Percentiles rank a stretch among this genome's conserved stretches.
Conservation (phyloP, 1,284 basidiomycete genomes). For the Takashimella koratensis region DNA sequence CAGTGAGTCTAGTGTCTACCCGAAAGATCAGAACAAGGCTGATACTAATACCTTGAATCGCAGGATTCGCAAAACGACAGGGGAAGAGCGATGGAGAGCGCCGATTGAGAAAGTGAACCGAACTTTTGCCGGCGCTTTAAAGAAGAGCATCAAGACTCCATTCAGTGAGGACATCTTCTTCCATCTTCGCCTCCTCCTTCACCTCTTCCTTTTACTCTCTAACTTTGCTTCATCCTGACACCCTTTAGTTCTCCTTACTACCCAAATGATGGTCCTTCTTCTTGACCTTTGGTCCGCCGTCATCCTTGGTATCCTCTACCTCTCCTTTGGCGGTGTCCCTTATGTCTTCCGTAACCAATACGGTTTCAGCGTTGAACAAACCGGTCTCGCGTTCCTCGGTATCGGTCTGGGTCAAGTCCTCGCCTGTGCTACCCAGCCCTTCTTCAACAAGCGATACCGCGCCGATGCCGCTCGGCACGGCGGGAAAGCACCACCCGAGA, state of each 20-base stretch:
- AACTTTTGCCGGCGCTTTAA: constrained; percentile 54
- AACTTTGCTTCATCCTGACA: constrained; percentile 6
- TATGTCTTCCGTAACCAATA: constrained; percentile 63
- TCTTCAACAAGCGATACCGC: constrained; percentile 57
- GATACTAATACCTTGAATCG: not conserved
- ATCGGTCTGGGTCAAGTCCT: constrained; percentile 65
- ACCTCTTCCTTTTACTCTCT: not conserved
- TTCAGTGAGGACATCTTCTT: constrained; percentile 59
- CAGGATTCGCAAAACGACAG: constrained; percentile 55
- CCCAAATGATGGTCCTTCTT: constrained; percentile 70
- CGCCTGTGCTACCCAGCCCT: constrained; percentile 58
- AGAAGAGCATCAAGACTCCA: constrained; percentile 60
- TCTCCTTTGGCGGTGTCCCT: constrained; percentile 62
- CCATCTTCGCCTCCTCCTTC: not conserved
- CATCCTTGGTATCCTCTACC: constrained; percentile 70
- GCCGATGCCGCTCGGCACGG: constrained; percentile 41
- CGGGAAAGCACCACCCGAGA: constrained; percentile 64
- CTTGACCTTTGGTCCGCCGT: constrained; percentile 62
- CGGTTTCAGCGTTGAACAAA: constrained; percentile 59
- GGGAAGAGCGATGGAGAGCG: constrained; percentile 56
- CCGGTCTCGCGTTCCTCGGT: constrained; percentile 67
- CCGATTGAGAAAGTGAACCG: constrained; percentile 56
- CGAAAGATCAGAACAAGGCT: not conserved
- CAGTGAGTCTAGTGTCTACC: constrained; percentile 21
- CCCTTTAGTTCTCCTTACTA: constrained; percentile 66